These are phyloP conservation scores for Populus hybrid DNA, from an alignment of 441 rosid genomes.

Conservation along the genomic window DNA sequence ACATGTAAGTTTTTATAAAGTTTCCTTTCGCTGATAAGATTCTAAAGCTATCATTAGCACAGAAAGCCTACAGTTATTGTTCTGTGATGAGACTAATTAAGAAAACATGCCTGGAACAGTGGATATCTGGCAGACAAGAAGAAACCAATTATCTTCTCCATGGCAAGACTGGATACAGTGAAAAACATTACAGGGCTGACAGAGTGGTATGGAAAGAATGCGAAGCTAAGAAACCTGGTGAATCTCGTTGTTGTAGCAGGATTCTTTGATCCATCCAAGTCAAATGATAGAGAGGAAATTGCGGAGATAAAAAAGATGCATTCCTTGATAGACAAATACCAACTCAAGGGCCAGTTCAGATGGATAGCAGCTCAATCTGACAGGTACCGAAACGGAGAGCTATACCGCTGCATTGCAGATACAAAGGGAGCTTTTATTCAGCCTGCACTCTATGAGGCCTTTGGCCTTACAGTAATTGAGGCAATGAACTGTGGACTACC, in stretches of 20 bases:
- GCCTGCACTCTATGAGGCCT: conserved; percentile 94
- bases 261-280: conserved; percentile 68
- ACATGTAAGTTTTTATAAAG: conserved; percentile 47
- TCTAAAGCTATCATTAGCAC: no score
- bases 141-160: conserved; percentile 87
- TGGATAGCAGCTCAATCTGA: conserved; percentile 95
- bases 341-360: conserved; percentile 77
- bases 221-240: conserved; percentile 60
- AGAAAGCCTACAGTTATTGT: background rate
- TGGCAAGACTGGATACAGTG: conserved; percentile 91
- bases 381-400: conserved; percentile 76
- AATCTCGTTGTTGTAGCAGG: conserved; percentile 91
- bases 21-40: background rate
- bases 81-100: background rate
- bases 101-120: conserved; percentile 34
- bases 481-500: conserved; percentile 97
- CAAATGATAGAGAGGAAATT: conserved; percentile 83
- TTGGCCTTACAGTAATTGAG: conserved; percentile 88
- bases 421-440: conserved; percentile 87
- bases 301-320: conserved; percentile 90
- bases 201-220: conserved; percentile 89
- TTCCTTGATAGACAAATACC: conserved; percentile 61
- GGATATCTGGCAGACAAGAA: conserved; percentile 70
- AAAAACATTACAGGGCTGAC: conserved; percentile 85
- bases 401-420: conserved; percentile 88